These are phyloP conservation scores for Lactarius evosmus DNA, from an alignment of 768 basidiomycete species.

Conservation along the genomic window DNA sequence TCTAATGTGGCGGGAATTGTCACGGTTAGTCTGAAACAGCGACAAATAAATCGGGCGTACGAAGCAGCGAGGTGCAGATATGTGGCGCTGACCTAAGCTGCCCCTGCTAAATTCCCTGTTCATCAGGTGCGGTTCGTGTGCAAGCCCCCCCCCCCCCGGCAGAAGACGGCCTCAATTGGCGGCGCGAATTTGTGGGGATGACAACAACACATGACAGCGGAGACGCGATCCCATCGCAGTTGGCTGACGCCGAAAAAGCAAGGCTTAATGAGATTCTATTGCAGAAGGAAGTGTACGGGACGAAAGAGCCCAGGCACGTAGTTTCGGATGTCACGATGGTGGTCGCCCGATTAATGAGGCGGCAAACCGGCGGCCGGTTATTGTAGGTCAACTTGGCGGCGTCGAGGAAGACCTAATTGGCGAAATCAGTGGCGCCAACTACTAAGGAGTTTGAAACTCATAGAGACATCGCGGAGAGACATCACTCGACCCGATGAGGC, in stretches of 20 bases:
- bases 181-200: not conserved
- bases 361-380: not conserved
- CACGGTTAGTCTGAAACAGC: conserved; percentile 6
- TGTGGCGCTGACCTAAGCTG: not conserved
- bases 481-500: not conserved
- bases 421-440: not conserved
- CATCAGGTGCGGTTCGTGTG: not conserved
- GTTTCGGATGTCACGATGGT: not conserved
- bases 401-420: not conserved
- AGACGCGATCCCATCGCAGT: not conserved
- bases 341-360: not conserved
- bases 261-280: not conserved
- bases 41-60: not conserved
- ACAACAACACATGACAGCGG: not conserved
- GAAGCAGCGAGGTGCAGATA: not conserved
- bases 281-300: not conserved
- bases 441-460: not conserved
- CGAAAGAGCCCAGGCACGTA: not conserved
- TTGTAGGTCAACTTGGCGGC: not conserved
- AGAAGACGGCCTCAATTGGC: not conserved
- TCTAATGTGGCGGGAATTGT: not conserved
- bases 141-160: not conserved
- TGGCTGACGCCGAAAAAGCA: not conserved
- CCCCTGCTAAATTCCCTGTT: not conserved
- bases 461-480: not conserved